These are phyloP conservation scores for Astrothelium subdiscretum DNA, from an alignment of 495 filamentous ascomycete genomes.

Conservation along the genomic window DNA sequence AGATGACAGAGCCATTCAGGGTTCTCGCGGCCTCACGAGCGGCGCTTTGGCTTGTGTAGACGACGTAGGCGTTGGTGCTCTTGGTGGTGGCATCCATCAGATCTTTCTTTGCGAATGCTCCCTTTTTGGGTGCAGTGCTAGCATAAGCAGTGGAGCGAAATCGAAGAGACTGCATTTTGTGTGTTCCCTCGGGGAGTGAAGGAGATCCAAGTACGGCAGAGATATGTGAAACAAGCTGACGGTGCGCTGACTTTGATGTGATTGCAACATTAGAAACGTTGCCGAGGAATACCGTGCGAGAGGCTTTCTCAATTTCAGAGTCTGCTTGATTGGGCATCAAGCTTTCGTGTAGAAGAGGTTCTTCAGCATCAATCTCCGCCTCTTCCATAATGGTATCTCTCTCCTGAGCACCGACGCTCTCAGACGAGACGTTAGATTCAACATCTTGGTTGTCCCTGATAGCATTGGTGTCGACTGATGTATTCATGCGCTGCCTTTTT, in stretches of 20 bases:
- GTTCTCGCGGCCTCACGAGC: conserved; percentile 63
- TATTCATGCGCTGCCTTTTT: conserved; percentile 26
- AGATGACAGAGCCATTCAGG: conserved; percentile 72
- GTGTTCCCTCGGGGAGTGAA: conserved; percentile 34
- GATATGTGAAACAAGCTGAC: conserved; percentile 58
- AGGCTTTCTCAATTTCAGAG: conserved; percentile 67
- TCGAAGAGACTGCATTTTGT: conserved; percentile 77
- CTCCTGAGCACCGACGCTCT: conserved; percentile 11
- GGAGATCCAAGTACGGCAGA: conserved; percentile 37
- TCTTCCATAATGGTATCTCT: conserved; percentile 15
- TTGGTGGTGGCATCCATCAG: conserved; percentile 80
- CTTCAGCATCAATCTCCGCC: conserved; percentile 4
- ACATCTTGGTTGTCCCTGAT: conserved; percentile 23
- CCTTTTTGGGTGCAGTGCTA: conserved; percentile 73
- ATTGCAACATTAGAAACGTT: conserved; percentile 80
- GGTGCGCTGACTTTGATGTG: conserved; percentile 67
- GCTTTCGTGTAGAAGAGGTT: conserved; percentile 48
- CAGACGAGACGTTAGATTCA: conserved; percentile 23
- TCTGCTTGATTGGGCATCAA: conserved; percentile 28
- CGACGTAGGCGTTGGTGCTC: conserved; percentile 87
- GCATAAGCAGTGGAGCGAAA: conserved; percentile 87
- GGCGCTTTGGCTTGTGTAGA: conserved; percentile 62
- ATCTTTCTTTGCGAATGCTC: conserved; percentile 70
- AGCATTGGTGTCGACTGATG: conserved; percentile 24
- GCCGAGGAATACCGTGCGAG: conserved; percentile 82